These are phyloP conservation scores for Kalmusia sp. DNA, from an alignment of 2,329 filamentous ascomycete genomes.

Conservation along the genomic window DNA sequence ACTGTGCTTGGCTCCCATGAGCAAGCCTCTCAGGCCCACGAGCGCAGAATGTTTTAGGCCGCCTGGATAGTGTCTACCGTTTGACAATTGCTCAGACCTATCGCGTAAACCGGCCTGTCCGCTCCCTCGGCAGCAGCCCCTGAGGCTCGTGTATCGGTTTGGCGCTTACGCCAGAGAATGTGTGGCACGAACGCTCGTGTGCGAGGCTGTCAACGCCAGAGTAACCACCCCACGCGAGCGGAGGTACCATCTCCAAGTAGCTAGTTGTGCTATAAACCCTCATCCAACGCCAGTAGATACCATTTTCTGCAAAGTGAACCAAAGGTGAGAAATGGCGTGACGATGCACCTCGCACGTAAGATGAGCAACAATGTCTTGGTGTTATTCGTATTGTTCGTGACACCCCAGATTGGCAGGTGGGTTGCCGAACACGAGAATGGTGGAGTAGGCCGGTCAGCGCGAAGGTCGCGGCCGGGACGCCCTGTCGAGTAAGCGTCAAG, in stretches of 20 bases:
- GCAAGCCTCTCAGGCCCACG: not conserved
- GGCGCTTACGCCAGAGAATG: slow-evolving; percentile 3
- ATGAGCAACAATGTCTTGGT: not conserved
- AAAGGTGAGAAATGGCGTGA: not conserved
- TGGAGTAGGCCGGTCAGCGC: slow-evolving; percentile 7
- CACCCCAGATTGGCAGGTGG: slow-evolving; percentile 10
- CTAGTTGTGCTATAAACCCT: too few species aligned
- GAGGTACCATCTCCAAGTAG: not conserved
- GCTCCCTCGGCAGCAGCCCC: not conserved
- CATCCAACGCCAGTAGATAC: not conserved
- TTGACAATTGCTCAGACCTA: not conserved
- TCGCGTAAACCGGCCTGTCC: not conserved
- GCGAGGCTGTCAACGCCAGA: not conserved
- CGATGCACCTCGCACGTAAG: not conserved
- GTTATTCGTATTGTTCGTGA: not conserved
- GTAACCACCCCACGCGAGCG: slow-evolving; percentile 6
- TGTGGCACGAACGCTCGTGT: not conserved
- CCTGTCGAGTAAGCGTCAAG: slow-evolving; percentile 3
- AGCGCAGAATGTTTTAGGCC: not conserved
- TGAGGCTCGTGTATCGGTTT: not conserved
- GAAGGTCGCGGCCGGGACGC: not conserved
- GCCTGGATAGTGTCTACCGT: not conserved
- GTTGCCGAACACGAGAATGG: slow-evolving; percentile 8
- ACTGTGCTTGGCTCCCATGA: not conserved
- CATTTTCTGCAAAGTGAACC: not conserved